A percentile compares a stretch with the other conserved stretches of the same genome.
These are phyloP conservation scores for Moelleriella libera DNA, from an alignment of 2,329 filamentous ascomycete species.

Conservation along the genomic window DNA sequence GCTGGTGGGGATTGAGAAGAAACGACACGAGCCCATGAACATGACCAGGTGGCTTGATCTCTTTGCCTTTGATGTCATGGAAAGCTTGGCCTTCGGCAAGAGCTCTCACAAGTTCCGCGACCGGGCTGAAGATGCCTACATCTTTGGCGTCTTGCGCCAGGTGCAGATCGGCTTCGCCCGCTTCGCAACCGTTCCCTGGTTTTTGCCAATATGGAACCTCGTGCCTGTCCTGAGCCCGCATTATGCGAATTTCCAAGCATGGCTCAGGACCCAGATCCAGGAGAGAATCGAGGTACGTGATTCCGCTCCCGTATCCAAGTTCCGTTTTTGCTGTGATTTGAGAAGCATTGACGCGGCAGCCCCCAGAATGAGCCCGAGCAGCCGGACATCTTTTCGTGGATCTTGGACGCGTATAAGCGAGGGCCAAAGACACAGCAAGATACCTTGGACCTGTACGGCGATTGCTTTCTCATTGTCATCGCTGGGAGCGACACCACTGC, in stretches of 20 bases:
- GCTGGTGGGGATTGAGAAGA: not conserved
- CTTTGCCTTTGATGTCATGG: constrained; percentile 4
- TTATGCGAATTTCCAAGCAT: not conserved
- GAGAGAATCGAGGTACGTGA: not conserved
- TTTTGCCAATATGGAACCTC: not conserved
- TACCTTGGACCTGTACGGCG: not conserved
- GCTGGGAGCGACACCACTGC: constrained; percentile 4
- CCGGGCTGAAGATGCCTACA: not conserved
- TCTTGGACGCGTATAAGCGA: not conserved
- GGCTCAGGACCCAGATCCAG: not conserved
- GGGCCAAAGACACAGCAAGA: not conserved
- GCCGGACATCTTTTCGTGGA: constrained; percentile 1
- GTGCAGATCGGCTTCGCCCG: not conserved
- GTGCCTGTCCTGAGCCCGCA: not conserved
- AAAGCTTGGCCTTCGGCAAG: constrained; percentile 4
- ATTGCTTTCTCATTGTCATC: constrained; percentile 2
- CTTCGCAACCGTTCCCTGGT: constrained; percentile 1
- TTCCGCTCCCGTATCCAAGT: too few relatives aligned
- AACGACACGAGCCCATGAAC: not conserved
- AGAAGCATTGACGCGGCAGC: too few relatives aligned
- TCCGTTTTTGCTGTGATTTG: too few relatives aligned
- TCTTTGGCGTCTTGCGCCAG: not conserved
- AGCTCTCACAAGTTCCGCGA: constrained; percentile 1
- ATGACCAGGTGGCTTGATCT: constrained; percentile 3
- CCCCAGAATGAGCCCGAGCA: not conserved